Base-by-base conservation (phyloP, 345 rosid species). In the Eucalyptus marginata region DNA sequence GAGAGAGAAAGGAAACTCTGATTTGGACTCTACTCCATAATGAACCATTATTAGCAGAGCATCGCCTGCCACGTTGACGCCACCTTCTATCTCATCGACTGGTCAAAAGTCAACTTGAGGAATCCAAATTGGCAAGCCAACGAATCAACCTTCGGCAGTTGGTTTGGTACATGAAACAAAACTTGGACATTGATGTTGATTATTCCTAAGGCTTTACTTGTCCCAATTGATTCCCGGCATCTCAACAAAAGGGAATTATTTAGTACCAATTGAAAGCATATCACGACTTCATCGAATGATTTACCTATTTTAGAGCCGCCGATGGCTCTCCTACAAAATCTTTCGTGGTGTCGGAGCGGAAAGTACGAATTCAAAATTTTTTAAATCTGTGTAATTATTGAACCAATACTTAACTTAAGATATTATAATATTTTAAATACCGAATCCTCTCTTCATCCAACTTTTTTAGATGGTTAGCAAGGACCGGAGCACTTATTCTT, bases 321-420 rank as follows among this genome's bases (percentile, higher is more conserved):
- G 11, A 8, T 10, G 3, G 11, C 0, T 0, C 2, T 31, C 7
- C 2, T 22, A 8, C 18, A 15, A n/a, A 68, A 68, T 16, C 5
- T 33, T 16, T 17, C 3, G 2, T 10, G 3, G 7, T 8, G 33
- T 71, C 7, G 2, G 0, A 33, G 8, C 2, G 0, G 5, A 4
- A 71, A 15, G 25, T 9, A 71, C 1, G 13, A 33, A 43, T 18
- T 36, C 44, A 18, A 71, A 36, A 36, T 71, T 36, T 18, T 18
- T 4, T 18, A 36, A 13, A 40, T 12, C 3, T 6, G 2, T 3
- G 36, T 18, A 33, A 68, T 68, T 20, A 56, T 68, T 4, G 43
- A 17, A 33, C 4, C 13, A 5, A 68, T 17, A 18, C 20, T 33
- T 4, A 68, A 24, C 43, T 33, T 33, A 33, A 2, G 3, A 17